Conservation (phyloP, 2,329 filamentous ascomycete genomes). For the Arthrobotrys megalospora region DNA sequence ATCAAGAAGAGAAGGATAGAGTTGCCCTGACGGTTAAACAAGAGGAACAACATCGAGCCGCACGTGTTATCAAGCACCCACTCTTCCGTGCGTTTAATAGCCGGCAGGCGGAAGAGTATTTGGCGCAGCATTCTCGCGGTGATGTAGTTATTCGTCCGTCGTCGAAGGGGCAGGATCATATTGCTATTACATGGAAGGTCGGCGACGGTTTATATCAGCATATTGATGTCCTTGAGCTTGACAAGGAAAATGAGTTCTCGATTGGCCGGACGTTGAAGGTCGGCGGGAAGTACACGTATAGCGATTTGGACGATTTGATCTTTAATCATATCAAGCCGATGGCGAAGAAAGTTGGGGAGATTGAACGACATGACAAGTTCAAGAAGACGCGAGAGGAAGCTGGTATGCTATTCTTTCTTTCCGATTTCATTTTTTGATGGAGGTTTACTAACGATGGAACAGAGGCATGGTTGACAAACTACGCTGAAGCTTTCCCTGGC, state of each 20-base stretch:
- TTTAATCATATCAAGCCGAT: constrained; percentile 97
- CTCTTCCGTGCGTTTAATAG: constrained; percentile 95
- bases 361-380: constrained; percentile 95
- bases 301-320: constrained; percentile 96
- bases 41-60: constrained; percentile 84
- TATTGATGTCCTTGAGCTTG: constrained; percentile 94
- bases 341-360: constrained; percentile 96
- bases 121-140: constrained; percentile 86
- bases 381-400: constrained; percentile 85
- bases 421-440: neutral
- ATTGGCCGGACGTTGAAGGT: constrained; percentile 89
- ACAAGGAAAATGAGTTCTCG: constrained; percentile 97
- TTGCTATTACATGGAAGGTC: constrained; percentile 98
- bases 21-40: constrained; percentile 89
- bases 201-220: constrained; percentile 97
- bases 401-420: constrained; percentile 75
- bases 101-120: constrained; percentile 90
- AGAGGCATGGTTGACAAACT: constrained; percentile 97
- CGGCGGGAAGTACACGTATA: constrained; percentile 89
- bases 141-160: constrained; percentile 96
- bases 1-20: constrained; percentile 83
- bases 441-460: constrained; percentile 54
- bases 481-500: constrained; percentile 94
- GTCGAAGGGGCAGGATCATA: constrained; percentile 93
- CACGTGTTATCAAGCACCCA: constrained; percentile 97